Evolutionary conservation across 306 rosid genomes (phyloP), one percentile per base, ranked within the genome.

Genomic region (Geum urbanum): DNA sequence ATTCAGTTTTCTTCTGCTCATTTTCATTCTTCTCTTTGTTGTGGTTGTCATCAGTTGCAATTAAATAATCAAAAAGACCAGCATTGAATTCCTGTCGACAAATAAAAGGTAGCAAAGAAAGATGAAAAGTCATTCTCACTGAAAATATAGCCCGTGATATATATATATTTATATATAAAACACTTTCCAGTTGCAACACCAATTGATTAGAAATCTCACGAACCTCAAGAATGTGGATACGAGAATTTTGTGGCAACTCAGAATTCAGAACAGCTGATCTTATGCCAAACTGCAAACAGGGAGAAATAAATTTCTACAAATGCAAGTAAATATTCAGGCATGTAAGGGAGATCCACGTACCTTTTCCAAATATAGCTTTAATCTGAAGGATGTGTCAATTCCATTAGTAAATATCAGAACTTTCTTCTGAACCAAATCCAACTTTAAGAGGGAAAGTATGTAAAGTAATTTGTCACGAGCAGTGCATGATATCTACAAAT

Each of bases 171-270:
- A n/a, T n/a, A n/a, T n/a, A n/a, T 22, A 5, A 48, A 52, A 13
- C 10, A 8, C 2, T 10, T 56, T 54, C 5, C 66, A 45, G 35
- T 14, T 41, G 71, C 47, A 55, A 66, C 11, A 22, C 48, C 24
- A 73, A 55, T 19, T 40, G 14, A 77, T 72, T 59, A 9, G 70
- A 66, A 70, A 48, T 19, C 63, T 12, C n/a, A 24, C 83, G 8
- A 74, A 91, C 97, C 97, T 94, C 99, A 41, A 94, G 94, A 80
- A 94, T 94, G 78, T 94, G 99, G 73, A 87, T 90, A 69, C 99
- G 96, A 24, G 99, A 94, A 86, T 94, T 91, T 79, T 91, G 99
- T 8, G 99, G 99, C 85, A 94, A 80, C 86, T 91, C 97, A 7
- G 97, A 91, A 86, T 94, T 94, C 66, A 94, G 82, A 78, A 94